Evolutionary conservation across 2,329 filamentous ascomycete genomes (phyloP).

Genomic region (Colletotrichum filicis): DNA sequence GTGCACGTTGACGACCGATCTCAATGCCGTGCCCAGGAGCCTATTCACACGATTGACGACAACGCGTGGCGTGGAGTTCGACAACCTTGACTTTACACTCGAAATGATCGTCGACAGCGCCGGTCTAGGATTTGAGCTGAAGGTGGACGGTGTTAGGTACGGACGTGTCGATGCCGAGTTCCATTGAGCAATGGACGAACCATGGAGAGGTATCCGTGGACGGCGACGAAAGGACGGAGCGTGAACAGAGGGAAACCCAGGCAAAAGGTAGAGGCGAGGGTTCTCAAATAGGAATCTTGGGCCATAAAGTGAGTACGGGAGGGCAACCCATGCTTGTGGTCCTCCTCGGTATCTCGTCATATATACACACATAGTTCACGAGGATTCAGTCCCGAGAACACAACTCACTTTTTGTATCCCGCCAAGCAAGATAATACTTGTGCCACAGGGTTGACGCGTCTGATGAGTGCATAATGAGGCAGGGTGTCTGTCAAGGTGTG

Average conservation of each 20-base stretch:
- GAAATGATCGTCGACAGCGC: constrained; percentile 87
- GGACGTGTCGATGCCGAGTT: constrained; percentile 83
- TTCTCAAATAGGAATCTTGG: constrained; percentile 12
- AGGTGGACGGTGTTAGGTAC: constrained; percentile 82
- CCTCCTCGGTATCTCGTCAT: background rate
- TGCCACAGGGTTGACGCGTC: constrained; percentile 24
- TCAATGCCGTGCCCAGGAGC: constrained; percentile 78
- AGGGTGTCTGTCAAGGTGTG: background rate
- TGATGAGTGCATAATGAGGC: background rate
- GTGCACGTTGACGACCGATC: constrained; percentile 83
- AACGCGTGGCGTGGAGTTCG: constrained; percentile 82
- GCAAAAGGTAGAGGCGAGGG: background rate
- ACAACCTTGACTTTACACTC: constrained; percentile 83
- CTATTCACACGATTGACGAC: constrained; percentile 82
- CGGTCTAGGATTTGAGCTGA: constrained; percentile 79
- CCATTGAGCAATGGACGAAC: constrained; percentile 58
- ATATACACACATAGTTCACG: constrained; percentile 13
- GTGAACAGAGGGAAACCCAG: background rate
- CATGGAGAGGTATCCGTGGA: background rate
- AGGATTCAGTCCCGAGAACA: constrained; percentile 21
- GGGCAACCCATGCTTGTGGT: background rate
- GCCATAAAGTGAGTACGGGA: background rate
- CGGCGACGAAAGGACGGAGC: background rate
- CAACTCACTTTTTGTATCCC: background rate
- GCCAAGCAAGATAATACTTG: constrained; percentile 6